Base-by-base conservation (phyloP, 371 early-diverging fungal species). In the Lichtheimia ramosa region DNA sequence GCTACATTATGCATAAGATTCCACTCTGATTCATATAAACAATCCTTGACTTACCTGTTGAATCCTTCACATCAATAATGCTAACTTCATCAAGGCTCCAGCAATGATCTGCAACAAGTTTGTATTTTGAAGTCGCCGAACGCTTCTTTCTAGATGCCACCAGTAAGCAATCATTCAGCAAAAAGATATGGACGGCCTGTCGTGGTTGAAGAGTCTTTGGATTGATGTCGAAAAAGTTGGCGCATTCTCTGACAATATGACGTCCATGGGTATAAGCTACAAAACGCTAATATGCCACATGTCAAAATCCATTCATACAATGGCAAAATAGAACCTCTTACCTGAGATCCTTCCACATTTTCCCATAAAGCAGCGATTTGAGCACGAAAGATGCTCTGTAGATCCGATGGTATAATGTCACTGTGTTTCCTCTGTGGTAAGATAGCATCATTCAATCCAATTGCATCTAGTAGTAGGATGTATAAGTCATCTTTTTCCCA, bases 101-200 rank as follows among this genome's bases (percentile, higher is more conserved):
- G 55, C 91, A 90, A 51, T 85, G 81, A 50, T 95, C 95, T 0
- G 93, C 92, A 3, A 94, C 84, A 58, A 94, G 71, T 54, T 85
- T 81, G 51, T 79, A 76, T 57, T 89, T 88, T 27, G 88, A 79
- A 15, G 84, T 71, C 40, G 88, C 83, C 15, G 88, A 75, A 28
- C 89, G 85, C 68, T 90, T 90, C 63, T 90, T 92, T 51, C 86
- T 85, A 5, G 83, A 82, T 0, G 91, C 91, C 20, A 95, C 69
- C 46, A 97, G 66, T 3, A 97, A 60, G 50, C 89, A 82, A 64
- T 96, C 96, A 61, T 83, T 93, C 54, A 96, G 66, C 27, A 97
- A 70, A 42, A 89, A 86, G 18, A 95, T 69, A 58, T 92, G 90
- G 6, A 93, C 91, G 1, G 79, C 73, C 46, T 93, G 92, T 51